A percentile compares a stretch with the other conserved stretches of the same genome.
phyloP scores from a whole-genome alignment of 1,284 basidiomycete species.

The Fomes fomentarius region DNA sequence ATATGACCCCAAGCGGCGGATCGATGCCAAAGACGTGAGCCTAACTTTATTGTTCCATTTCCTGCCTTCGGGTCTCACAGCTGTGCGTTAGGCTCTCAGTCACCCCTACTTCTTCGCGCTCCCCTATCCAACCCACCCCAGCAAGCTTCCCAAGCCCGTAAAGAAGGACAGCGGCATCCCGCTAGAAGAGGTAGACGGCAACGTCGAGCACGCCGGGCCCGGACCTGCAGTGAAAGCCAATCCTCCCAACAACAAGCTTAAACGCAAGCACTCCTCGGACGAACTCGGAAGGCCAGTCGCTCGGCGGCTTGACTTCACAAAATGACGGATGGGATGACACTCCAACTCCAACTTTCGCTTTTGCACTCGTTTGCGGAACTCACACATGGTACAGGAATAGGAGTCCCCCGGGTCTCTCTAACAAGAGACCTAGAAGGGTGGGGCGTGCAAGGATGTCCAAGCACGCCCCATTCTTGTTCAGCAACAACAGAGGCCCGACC shows the following conservation, averaged over 20 bases:
- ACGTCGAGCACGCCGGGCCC: constrained; percentile 48
- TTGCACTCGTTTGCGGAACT: neutral
- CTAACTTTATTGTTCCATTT: too few relatives aligned
- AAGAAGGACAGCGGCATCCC: constrained; percentile 52
- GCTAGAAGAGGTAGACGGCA: constrained; percentile 76
- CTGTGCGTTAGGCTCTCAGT: constrained; percentile 57
- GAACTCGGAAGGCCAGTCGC: constrained; percentile 47
- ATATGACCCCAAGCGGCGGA: constrained; percentile 87
- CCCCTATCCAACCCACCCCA: constrained; percentile 82
- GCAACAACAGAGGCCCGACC: constrained; percentile 3
- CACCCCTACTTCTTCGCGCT: constrained; percentile 81
- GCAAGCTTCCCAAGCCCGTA: constrained; percentile 80
- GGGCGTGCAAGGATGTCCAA: neutral
- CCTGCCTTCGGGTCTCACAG: neutral
- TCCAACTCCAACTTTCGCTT: too few relatives aligned
- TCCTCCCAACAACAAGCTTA: constrained; percentile 48
- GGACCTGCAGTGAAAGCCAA: constrained; percentile 43
- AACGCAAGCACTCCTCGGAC: constrained; percentile 49
- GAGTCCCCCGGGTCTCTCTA: neutral
- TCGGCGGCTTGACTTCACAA: constrained; percentile 49
- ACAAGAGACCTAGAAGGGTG: neutral
- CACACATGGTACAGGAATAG: neutral
- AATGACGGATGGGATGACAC: constrained; percentile 9
- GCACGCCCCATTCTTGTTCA: constrained; percentile 9
- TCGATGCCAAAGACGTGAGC: constrained; percentile 78